Evolutionary conservation across 805 yeast species (phyloP).

Genomic region (Cyberlindnera suaveolens): DNA sequence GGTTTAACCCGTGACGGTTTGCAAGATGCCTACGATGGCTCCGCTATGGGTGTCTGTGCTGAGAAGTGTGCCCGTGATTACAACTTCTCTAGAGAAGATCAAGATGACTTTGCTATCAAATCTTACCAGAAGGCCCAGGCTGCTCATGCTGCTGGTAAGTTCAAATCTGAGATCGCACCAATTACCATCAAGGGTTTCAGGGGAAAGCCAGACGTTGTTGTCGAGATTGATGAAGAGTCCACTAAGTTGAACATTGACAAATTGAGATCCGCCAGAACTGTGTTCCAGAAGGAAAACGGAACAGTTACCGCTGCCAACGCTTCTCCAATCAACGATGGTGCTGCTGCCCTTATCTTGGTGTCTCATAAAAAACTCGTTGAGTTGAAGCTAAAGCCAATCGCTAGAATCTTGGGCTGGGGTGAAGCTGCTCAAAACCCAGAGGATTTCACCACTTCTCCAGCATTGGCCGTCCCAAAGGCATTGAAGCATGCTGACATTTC

Average conservation of each 20-base stretch:
- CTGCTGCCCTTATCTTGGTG: constrained; percentile 87
- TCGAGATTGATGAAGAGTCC: constrained; percentile 80
- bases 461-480: constrained; percentile 94
- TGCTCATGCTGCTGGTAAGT: constrained; percentile 80
- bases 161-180: constrained; percentile 77
- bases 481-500: constrained; percentile 74
- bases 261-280: constrained; percentile 83
- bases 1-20: constrained; percentile 92
- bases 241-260: constrained; percentile 70
- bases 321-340: constrained; percentile 95
- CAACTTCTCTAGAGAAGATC: constrained; percentile 71
- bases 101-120: constrained; percentile 79
- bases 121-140: constrained; percentile 83
- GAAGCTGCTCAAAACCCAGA: constrained; percentile 96
- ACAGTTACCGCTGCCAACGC: constrained; percentile 98
- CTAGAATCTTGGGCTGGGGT: constrained; percentile 90
- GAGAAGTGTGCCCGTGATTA: constrained; percentile 92
- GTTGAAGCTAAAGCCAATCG: constrained; percentile 82
- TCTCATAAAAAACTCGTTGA: constrained; percentile 81
- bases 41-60: constrained; percentile 95
- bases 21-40: constrained; percentile 81
- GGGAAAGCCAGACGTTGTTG: constrained; percentile 76
- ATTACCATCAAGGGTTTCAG: constrained; percentile 84
- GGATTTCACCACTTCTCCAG: constrained; percentile 94
- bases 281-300: constrained; percentile 89